Base-by-base conservation (phyloP, 139 green algal genomes). In the Zygnema cylindricum region DNA sequence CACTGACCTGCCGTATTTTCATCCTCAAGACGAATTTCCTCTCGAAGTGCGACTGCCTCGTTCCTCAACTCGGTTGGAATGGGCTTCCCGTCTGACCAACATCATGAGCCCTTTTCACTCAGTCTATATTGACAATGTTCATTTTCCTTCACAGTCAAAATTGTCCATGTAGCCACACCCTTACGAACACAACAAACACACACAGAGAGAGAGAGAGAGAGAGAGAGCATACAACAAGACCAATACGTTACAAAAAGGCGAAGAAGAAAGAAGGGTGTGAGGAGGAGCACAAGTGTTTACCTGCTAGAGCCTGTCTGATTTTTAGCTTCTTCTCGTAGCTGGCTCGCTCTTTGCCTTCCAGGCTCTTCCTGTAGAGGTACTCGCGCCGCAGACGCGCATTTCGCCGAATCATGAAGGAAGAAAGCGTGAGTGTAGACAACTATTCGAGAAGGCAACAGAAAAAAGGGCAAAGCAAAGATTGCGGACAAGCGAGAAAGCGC, bases 261-360 rank as follows among this genome's bases (percentile, higher is more conserved):
- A 63, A 63, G 49, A 63, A 63, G 16, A 63, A n/a, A 63, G 7
- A 63, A 73, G 30, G 30, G 57, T 73, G 30, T 35, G 57, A 73
- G 21, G 71, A 43, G 7, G 71, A 79, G 21, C 7, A 39, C 76
- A 84, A 38, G 1, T 16, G 11, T 69, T 81, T 41, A 89, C 84
- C 84, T 89, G 77, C 82, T 25, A 93, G 57, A 42, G 88, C 89
- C 55, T 94, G 71, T 36, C 94, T 91, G 1, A 99, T 95, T 49
- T 96, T 94, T 0, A 96, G 92, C 90, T 99, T 99, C 55, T 96
- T 95, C 87, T 99, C 98, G 93, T 99, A 99, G 1, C 92, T 82
- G 22, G 94, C 94, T 1, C 92, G 82, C 86, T 98, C 96, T 88
- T 98, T 98, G 40, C 96, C 97, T 89, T 99, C 97, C 39, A 99